Percentiles rank a stretch among this genome's conserved stretches.
Evolutionary conservation across 352 stramenopile genomes (phyloP).

Genomic region (Phytopythium boreale): DNA sequence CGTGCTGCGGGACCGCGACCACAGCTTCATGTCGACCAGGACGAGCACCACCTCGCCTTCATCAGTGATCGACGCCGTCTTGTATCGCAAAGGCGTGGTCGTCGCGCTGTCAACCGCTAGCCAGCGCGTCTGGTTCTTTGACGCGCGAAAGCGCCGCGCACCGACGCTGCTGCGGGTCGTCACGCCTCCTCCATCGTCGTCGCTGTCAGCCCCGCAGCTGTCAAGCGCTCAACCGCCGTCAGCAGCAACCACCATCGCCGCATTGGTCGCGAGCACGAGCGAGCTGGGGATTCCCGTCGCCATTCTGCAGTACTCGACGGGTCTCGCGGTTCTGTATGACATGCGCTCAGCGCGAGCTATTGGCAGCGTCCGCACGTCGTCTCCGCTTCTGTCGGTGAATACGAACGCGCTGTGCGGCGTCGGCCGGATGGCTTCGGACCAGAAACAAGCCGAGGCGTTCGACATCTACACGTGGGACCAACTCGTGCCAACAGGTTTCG

Average conservation of each 20-base stretch:
- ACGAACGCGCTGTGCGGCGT: slow-evolving; percentile 8
- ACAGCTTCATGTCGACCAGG: slow-evolving; percentile 23
- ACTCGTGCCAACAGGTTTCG: slow-evolving; percentile 30
- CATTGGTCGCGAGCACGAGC: slow-evolving; percentile 13
- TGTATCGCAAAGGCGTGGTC: slow-evolving; percentile 24
- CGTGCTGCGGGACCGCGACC: slow-evolving; percentile 38
- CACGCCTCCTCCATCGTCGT: slow-evolving; percentile 14
- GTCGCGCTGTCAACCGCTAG: slow-evolving; percentile 27
- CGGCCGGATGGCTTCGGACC: neutral
- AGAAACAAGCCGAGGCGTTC: slow-evolving; percentile 3
- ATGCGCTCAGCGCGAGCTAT: slow-evolving; percentile 38
- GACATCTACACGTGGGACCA: slow-evolving; percentile 39
- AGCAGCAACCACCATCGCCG: slow-evolving; percentile 11
- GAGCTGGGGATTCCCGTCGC: slow-evolving; percentile 34
- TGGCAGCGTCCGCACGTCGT: slow-evolving; percentile 26
- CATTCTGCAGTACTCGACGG: slow-evolving; percentile 43
- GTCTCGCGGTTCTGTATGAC: slow-evolving; percentile 45
- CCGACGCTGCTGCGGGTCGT: slow-evolving; percentile 32
- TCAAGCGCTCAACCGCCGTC: slow-evolving; percentile 3
- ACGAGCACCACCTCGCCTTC: neutral
- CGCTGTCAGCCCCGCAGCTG: slow-evolving; percentile 3
- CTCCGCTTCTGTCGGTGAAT: slow-evolving; percentile 3
- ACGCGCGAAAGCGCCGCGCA: slow-evolving; percentile 22
- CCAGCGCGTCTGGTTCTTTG: slow-evolving; percentile 46
- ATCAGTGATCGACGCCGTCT: slow-evolving; percentile 11